Base-by-base conservation (phyloP, 2,329 filamentous ascomycete species). In the Blastomyces parvus region DNA sequence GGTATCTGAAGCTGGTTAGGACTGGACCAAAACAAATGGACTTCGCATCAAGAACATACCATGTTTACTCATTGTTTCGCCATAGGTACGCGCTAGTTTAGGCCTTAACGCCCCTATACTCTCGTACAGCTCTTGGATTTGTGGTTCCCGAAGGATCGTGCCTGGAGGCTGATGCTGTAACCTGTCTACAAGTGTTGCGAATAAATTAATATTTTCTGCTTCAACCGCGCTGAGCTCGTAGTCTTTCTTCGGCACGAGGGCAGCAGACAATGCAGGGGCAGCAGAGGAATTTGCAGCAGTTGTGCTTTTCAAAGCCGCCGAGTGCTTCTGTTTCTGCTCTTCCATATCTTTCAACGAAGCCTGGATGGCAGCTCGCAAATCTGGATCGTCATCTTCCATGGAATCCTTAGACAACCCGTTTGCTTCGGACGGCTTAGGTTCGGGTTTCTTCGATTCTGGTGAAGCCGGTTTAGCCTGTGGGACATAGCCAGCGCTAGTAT, bases 41-140 rank as follows among this genome's bases (percentile, higher is more conserved):
- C 3, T 48, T 46, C 9, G 44, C 40, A 33, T 2, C n/a, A 3
- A 22, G 0, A 38, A 77, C 85, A 73, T 79, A 90, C 90, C 92
- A 75, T 97, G 94, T 77, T 99, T 99, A 84, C 94, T 97, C 94
- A 99, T 97, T 0, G 94, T 97, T 79, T 99, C 94, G 62, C 94
- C 94, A 73, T 97, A 97, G 0, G 93, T 97, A 63, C 94, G 85
- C 4, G 94, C 94, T 62, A 99, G 81, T 75, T 99, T 99, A 1
- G 94, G 94, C 59, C 94, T 85, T 66, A 99, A 79, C 19, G 91
- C 84, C n/a, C 93, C 91, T 70, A 99, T 97, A 70, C 92, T 95
- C 72, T 97, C 94, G 74, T 99, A 99, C 4, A 99, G 81, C 77
- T 99, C 94, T 76, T 99, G 94, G 60, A 99, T 97, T 74, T 97